Conservation (phyloP, 768 basidiomycete genomes). For the Dioszegia aurantiaca region DNA sequence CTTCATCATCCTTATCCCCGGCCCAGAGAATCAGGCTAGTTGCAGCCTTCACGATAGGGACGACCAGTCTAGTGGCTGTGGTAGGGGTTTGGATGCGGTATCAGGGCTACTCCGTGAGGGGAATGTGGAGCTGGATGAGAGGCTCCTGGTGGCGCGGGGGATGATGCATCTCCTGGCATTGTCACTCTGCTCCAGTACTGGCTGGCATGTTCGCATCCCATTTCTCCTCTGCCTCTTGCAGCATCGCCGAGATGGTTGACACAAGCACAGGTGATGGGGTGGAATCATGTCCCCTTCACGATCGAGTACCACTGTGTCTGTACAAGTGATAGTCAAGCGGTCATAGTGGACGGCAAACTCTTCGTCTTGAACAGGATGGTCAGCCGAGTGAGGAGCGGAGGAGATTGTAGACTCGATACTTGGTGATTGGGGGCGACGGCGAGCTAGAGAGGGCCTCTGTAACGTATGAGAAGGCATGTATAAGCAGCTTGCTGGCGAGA, state of each 20-base stretch:
- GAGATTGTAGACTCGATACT: no score
- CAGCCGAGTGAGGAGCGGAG: no score
- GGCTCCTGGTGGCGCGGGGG: conserved; percentile 4
- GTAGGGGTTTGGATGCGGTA: conserved; percentile 43
- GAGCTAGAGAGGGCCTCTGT: no score
- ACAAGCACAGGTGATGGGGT: no score
- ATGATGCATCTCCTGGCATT: conserved; percentile 8
- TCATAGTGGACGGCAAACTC: no score
- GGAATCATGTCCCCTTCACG: no score
- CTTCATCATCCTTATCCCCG: conserved; percentile 35
- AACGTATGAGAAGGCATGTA: no score
- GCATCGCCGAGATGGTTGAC: neutral
- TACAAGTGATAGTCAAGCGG: no score
- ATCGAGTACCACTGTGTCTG: no score
- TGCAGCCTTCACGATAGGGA: conserved; percentile 25
- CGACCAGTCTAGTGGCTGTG: conserved; percentile 27
- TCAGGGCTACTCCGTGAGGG: conserved; percentile 41
- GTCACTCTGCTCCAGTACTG: neutral
- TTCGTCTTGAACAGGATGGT: no score
- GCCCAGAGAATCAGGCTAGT: conserved; percentile 36
- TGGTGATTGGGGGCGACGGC: no score
- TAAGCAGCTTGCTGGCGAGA: no score
- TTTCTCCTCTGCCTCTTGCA: conserved; percentile 3
- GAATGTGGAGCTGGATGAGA: conserved; percentile 37
- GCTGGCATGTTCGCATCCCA: conserved; percentile 26